phyloP scores from a whole-genome alignment of 768 basidiomycete genomes.

The Hydnomerulius pinastri region DNA sequence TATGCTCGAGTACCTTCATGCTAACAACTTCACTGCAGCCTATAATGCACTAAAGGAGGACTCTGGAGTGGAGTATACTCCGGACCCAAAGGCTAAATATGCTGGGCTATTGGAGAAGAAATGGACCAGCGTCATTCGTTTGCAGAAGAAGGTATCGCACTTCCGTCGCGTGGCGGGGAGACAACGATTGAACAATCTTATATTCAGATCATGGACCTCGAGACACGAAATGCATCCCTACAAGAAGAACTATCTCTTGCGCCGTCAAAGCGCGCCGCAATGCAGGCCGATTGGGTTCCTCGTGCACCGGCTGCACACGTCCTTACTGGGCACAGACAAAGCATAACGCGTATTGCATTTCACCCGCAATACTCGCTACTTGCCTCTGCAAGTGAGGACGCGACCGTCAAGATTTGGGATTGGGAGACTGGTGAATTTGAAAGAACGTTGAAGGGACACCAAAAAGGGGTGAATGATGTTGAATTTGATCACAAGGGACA shows the following conservation, averaged over 20 bases:
- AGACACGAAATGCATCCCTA: constrained; percentile 75
- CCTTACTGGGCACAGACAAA: constrained; percentile 72
- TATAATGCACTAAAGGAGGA: constrained; percentile 61
- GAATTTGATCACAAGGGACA: constrained; percentile 89
- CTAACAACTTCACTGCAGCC: constrained; percentile 63
- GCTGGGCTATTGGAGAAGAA: constrained; percentile 94
- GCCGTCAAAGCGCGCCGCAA: constrained; percentile 53
- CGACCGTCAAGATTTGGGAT: constrained; percentile 93
- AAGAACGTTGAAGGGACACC: constrained; percentile 89
- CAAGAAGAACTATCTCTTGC: constrained; percentile 68
- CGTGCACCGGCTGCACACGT: constrained; percentile 81
- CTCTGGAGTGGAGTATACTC: constrained; percentile 61
- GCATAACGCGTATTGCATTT: constrained; percentile 79
- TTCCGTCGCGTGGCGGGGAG: constrained; percentile 7
- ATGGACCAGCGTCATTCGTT: constrained; percentile 93
- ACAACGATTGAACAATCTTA: constrained; percentile 9
- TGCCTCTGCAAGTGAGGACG: constrained; percentile 86
- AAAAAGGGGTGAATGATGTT: constrained; percentile 83
- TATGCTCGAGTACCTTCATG: constrained; percentile 76
- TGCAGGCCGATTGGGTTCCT: constrained; percentile 86
- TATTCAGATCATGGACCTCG: constrained; percentile 89
- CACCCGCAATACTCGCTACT: constrained; percentile 84
- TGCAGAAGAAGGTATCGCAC: constrained; percentile 85
- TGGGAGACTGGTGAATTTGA: constrained; percentile 97
- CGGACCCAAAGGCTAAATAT: constrained; percentile 85